Base-by-base conservation (phyloP, 169 alveolate species). In the Blepharisma undulans region DNA sequence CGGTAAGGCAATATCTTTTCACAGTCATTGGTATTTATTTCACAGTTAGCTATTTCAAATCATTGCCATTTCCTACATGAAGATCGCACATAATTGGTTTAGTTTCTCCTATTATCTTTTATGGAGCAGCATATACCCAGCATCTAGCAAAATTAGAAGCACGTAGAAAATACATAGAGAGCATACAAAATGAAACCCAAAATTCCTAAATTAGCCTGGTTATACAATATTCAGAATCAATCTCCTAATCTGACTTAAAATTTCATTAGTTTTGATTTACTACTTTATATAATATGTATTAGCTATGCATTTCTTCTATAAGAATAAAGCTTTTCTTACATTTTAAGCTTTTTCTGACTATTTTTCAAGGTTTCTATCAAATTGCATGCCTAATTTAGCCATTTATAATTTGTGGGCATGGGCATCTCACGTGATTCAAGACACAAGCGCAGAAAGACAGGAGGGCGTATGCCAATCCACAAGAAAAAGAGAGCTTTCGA, bases 381-480 rank as follows among this genome's bases (percentile, higher is more conserved):
- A 3, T 48, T 48, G 66, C 14, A 10, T 48, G 14, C 66, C 66
- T 48, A 48, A 48, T 3, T 72, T 12, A 72, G 80, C 89, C 89
- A 84, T 86, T 72, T 86, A 71, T 86, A 71, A 86, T 36, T 25
- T 25, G 30, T 84, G 66, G 59, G 88, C 91, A 99, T 99, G 99
- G 99, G 99, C 92, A 99, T 99, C 95, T 96, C 99, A 72, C 97
- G 99, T 93, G 99, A 99, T 97, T 97, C 99, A 88, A 98, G 99
- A 94, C 99, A 98, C 97, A 99, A 99, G 95, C 98, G 99, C 96
- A 98, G 99, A 94, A 96, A 97, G 91, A 99, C 99, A 76, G 99
- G 99, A 92, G 99, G 99, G 60, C 98, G 99, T 87, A 98, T 98
- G 98, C 99, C 99, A 93, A 97, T 99, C 88, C 99, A 98, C 97